Conservation (phyloP, 306 rosid species). For the Ammopiptanthus mongolicus region DNA sequence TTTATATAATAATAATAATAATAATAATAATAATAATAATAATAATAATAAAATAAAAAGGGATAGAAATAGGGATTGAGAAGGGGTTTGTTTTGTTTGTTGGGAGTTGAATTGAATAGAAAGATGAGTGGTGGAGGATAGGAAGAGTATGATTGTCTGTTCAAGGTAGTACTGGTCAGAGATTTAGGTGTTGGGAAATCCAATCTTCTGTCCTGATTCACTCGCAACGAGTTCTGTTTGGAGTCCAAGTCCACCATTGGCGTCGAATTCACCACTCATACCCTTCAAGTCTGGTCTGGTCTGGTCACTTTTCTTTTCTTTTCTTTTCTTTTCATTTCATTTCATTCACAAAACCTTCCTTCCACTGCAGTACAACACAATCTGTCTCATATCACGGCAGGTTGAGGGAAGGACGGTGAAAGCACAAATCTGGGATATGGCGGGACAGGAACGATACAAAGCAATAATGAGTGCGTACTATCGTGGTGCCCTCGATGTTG, state of each 20-base stretch:
- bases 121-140: constrained; percentile 37
- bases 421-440: constrained; percentile 98
- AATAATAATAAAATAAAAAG: too few species aligned
- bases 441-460: constrained; percentile 94
- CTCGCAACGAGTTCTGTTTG: constrained; percentile 91
- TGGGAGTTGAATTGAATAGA: too few species aligned
- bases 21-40: too few species aligned
- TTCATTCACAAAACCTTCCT: too few species aligned
- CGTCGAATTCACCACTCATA: constrained; percentile 92
- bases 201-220: constrained; percentile 92
- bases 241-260: constrained; percentile 97
- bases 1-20: too few species aligned
- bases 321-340: too few species aligned
- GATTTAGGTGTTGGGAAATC: constrained; percentile 97
- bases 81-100: too few species aligned
- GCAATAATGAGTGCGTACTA: constrained; percentile 96
- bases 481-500: constrained; percentile 92
- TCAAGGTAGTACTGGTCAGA: constrained; percentile 88
- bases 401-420: constrained; percentile 91
- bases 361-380: too few species aligned
- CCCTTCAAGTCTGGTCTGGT: constrained; percentile 92
- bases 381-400: constrained; percentile 13
- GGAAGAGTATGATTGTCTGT: constrained; percentile 89
- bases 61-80: too few species aligned
- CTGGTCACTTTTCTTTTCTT: too few species aligned